A percentile compares a stretch with the other conserved stretches of the same genome.
These are phyloP conservation scores for Colletotrichum somersetense DNA, from an alignment of 2,329 filamentous ascomycete species.

Conservation along the genomic window DNA sequence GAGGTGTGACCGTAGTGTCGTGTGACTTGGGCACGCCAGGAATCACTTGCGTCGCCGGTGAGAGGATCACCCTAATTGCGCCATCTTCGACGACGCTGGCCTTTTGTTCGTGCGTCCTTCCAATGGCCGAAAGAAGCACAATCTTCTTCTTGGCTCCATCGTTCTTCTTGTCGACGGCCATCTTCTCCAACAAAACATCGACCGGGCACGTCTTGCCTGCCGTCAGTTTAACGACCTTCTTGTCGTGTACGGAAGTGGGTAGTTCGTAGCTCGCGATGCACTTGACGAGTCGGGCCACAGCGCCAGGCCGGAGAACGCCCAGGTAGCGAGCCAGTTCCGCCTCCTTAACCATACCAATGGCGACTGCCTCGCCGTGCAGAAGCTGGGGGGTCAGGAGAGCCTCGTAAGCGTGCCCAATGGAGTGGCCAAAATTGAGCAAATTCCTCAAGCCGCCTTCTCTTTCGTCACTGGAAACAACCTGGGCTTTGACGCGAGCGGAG, in stretches of 20 bases:
- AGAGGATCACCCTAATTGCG: conserved; percentile 85
- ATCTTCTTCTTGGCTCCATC: conserved; percentile 96
- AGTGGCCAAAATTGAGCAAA: conserved; percentile 96
- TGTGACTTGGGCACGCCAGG: conserved; percentile 77
- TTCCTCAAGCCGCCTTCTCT: conserved; percentile 94
- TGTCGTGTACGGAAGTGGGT: conserved; percentile 87
- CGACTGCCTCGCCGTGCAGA: conserved; percentile 94
- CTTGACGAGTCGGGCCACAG: conserved; percentile 90
- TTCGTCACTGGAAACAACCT: conserved; percentile 94
- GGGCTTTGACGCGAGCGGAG: conserved; percentile 92
- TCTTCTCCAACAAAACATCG: conserved; percentile 87
- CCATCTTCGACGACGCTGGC: conserved; percentile 91
- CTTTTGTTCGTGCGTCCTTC: conserved; percentile 86
- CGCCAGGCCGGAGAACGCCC: conserved; percentile 85
- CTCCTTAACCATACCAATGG: conserved; percentile 98
- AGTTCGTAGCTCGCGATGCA: conserved; percentile 95
- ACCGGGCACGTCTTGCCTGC: conserved; percentile 91
- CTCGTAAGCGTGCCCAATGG: conserved; percentile 96
- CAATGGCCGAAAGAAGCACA: conserved; percentile 90
- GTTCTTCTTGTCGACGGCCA: conserved; percentile 99
- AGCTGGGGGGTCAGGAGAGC: conserved; percentile 95
- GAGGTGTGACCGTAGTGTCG: conserved; percentile 83
- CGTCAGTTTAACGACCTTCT: conserved; percentile 83
- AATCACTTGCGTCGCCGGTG: conserved; percentile 79
- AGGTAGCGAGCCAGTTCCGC: conserved; percentile 92